Conservation (phyloP, 1,139 yeast species). For the Debaryomycetaceae sp. region DNA sequence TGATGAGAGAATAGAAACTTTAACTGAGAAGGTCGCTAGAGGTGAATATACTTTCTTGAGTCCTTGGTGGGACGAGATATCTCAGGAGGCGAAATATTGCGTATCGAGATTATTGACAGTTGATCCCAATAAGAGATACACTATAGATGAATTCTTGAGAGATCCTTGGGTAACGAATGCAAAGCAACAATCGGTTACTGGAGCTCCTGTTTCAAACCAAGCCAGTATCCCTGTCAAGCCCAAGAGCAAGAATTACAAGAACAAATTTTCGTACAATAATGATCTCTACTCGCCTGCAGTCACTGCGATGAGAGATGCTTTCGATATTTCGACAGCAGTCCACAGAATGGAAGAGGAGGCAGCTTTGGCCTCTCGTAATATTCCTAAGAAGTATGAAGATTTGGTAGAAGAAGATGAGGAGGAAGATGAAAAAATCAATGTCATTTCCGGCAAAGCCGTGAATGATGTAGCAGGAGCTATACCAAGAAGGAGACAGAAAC, state of each 20-base stretch:
- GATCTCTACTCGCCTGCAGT: conserved; percentile 79
- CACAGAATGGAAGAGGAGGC: conserved; percentile 91
- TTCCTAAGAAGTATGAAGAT: conserved; percentile 20
- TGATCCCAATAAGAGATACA: conserved; percentile 73
- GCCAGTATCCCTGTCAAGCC: conserved; percentile 19
- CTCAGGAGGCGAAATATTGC: conserved; percentile 55
- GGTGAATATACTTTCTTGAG: conserved; percentile 56
- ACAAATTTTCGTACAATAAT: conserved; percentile 18
- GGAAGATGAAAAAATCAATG: conserved; percentile 21
- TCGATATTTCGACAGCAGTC: conserved; percentile 91
- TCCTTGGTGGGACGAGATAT: conserved; percentile 66
- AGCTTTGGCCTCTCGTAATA: conserved; percentile 38
- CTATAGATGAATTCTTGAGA: conserved; percentile 68
- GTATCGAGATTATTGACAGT: conserved; percentile 76
- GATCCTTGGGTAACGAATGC: conserved; percentile 76
- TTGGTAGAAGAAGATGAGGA: conserved; percentile 40
- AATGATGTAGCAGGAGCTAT: conserved; percentile 15
- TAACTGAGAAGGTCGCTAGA: conserved; percentile 55
- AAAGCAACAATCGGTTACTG: conserved; percentile 3
- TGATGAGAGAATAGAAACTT: conserved; percentile 53
- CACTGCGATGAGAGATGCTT: conserved; percentile 91
- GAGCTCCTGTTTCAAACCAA: background rate
- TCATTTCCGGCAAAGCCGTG: conserved; percentile 8
- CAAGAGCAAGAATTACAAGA: conserved; percentile 13
- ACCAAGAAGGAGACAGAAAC: conserved; percentile 13